Percentiles rank a stretch among this genome's conserved stretches.
These are phyloP conservation scores for Aeminium ludgeri DNA, from an alignment of 495 filamentous ascomycete genomes.

Conservation along the genomic window DNA sequence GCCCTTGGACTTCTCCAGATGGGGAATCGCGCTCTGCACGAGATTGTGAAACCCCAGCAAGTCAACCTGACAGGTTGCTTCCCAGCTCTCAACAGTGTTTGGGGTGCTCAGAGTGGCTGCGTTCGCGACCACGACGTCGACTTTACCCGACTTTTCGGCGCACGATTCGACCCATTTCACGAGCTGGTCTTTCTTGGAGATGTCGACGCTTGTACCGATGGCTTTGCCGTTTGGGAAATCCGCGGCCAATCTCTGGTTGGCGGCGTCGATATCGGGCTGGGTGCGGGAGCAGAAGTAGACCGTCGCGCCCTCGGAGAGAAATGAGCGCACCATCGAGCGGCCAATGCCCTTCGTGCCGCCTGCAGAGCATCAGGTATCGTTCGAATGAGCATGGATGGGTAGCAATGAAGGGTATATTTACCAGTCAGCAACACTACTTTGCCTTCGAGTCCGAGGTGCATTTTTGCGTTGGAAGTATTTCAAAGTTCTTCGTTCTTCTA, in stretches of 20 bases:
- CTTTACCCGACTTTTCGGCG: slow-evolving; percentile 3
- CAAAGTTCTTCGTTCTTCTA: no score
- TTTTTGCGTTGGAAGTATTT: slow-evolving; percentile 2
- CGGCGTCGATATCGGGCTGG: slow-evolving; percentile 6
- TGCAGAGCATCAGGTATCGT: not conserved
- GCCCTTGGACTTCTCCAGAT: slow-evolving; percentile 12
- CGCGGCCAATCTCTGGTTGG: slow-evolving; percentile 4
- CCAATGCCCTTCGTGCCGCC: slow-evolving; percentile 17
- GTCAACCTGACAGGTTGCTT: slow-evolving; percentile 8
- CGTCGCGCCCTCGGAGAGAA: slow-evolving; percentile 11
- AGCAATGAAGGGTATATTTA: not conserved
- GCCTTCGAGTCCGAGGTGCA: slow-evolving; percentile 11
- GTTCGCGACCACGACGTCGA: slow-evolving; percentile 15
- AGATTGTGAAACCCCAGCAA: slow-evolving; percentile 4
- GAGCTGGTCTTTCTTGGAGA: slow-evolving; percentile 4
- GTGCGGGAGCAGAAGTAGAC: slow-evolving; percentile 18
- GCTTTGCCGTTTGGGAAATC: slow-evolving; percentile 7
- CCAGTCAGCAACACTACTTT: slow-evolving; percentile 12
- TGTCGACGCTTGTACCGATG: slow-evolving; percentile 10
- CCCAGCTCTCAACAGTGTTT: slow-evolving; percentile 7
- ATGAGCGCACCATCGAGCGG: slow-evolving; percentile 8
- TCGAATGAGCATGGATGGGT: not conserved
- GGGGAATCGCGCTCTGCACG: slow-evolving; percentile 6
- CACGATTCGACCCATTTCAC: slow-evolving; percentile 5
- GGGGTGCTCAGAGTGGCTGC: slow-evolving; percentile 6